Evolutionary conservation across 331 rosid genomes (phyloP).

Genomic region (Rhamnella rubrinervis): DNA sequence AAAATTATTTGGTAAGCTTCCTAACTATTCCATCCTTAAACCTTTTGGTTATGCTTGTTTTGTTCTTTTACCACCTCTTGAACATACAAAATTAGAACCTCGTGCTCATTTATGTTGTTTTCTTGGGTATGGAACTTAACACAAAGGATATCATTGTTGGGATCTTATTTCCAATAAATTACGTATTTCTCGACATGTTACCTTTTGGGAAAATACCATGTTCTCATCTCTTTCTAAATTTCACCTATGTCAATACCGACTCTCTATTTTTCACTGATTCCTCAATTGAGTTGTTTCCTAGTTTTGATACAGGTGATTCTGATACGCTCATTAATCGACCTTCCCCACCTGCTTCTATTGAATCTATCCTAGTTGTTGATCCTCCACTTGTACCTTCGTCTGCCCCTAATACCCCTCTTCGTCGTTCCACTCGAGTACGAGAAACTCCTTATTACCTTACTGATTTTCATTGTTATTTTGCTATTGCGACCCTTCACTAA

Average conservation of each 20-base stretch:
- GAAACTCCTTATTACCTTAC: background rate
- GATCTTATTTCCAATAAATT: background rate
- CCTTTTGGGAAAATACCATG: background rate
- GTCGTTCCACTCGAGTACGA: background rate
- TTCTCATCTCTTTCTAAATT: background rate
- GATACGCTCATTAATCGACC: background rate
- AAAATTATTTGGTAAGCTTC: background rate
- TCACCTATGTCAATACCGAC: background rate
- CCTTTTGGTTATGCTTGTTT: constrained; percentile 7
- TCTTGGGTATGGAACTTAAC: background rate
- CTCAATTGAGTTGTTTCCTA: background rate
- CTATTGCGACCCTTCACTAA: background rate
- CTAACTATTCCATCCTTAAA: background rate
- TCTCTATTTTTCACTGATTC: background rate
- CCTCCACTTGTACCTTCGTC: background rate
- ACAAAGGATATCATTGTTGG: constrained; percentile 3
- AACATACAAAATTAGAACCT: background rate
- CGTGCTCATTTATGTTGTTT: background rate
- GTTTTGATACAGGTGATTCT: background rate
- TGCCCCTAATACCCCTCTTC: background rate
- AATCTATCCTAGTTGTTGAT: no score
- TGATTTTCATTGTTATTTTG: constrained; percentile 4
- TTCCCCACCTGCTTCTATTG: background rate
- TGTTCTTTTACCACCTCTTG: background rate
- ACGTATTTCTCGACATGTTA: background rate